Conservation (phyloP, 1,284 basidiomycete species). For the Sporisorium scitamineum region DNA sequence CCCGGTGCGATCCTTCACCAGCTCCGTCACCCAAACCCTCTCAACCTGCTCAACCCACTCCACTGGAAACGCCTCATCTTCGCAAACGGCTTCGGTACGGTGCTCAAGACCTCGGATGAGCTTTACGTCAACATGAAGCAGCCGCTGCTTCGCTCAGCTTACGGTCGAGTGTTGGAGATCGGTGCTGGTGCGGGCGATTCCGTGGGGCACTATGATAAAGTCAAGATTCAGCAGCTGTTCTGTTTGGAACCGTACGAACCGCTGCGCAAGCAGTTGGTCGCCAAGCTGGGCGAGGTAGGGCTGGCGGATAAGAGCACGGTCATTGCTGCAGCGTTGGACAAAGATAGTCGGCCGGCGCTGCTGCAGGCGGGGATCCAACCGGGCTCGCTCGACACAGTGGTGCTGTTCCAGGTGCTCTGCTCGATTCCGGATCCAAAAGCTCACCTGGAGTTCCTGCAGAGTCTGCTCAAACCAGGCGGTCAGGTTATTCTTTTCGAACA, state of each 20-base stretch:
- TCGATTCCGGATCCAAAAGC: conserved; percentile 50
- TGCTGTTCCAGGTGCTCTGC: conserved; percentile 61
- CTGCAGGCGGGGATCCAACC: conserved; percentile 27
- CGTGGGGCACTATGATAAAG: conserved; percentile 47
- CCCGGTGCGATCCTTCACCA: conserved; percentile 35
- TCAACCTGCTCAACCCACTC: conserved; percentile 43
- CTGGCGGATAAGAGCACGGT: conserved; percentile 38
- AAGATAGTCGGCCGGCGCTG: conserved; percentile 14
- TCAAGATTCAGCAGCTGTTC: conserved; percentile 40
- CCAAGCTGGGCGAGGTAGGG: conserved; percentile 10
- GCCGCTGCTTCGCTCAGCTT: conserved; percentile 34
- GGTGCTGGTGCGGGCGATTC: conserved; percentile 54
- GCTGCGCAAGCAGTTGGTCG: conserved; percentile 29
- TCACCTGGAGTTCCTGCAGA: conserved; percentile 48
- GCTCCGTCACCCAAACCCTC: conserved; percentile 22
- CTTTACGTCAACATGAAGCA: conserved; percentile 31
- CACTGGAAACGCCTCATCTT: conserved; percentile 48
- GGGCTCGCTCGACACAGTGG: conserved; percentile 54
- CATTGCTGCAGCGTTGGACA: conserved; percentile 39
- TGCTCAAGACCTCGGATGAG: conserved; percentile 32
- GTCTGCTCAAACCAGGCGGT: conserved; percentile 54
- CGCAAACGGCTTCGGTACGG: conserved; percentile 22
- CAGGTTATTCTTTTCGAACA: conserved; percentile 61
- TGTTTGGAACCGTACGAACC: conserved; percentile 53
- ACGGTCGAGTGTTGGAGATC: conserved; percentile 53